Conservation (phyloP, 2,329 filamentous ascomycete genomes). For the Alternaria ventricosa region DNA sequence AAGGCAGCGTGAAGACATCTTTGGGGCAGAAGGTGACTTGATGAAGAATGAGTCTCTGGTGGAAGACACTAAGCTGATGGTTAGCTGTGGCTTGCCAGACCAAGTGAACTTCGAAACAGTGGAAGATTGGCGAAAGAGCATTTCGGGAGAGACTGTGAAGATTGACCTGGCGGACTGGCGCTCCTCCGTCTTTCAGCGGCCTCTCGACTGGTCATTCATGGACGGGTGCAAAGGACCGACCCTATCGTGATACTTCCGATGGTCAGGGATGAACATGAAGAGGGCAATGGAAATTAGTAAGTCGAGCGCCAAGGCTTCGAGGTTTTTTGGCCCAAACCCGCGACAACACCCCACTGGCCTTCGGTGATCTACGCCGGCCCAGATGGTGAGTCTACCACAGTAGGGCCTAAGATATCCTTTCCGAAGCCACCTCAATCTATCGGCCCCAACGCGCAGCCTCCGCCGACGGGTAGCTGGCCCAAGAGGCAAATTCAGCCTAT, state of each 20-base stretch:
- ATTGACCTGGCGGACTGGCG: neutral
- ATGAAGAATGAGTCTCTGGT: neutral
- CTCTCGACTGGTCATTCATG: neutral
- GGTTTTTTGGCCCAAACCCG: neutral
- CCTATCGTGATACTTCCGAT: neutral
- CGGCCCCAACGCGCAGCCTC: neutral
- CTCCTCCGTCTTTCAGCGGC: neutral
- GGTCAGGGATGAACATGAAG: neutral
- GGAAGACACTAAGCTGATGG: neutral
- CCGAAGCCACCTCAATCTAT: neutral
- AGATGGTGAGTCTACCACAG: neutral
- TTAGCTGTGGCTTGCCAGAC: neutral
- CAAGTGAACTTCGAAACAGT: neutral
- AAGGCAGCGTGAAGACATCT: neutral
- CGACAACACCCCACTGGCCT: neutral
- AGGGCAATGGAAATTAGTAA: neutral
- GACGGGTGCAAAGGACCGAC: neutral
- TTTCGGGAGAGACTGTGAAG: neutral
- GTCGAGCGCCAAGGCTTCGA: neutral
- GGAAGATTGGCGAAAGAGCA: neutral
- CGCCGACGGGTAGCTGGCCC: neutral
- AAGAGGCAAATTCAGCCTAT: neutral
- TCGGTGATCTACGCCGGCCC: neutral
- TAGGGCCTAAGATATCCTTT: neutral
- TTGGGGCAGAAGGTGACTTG: neutral